A percentile compares a stretch with the other conserved stretches of the same genome.
Evolutionary conservation across 2,329 filamentous ascomycete species (phyloP).

Genomic region (Claviceps fusiformis): DNA sequence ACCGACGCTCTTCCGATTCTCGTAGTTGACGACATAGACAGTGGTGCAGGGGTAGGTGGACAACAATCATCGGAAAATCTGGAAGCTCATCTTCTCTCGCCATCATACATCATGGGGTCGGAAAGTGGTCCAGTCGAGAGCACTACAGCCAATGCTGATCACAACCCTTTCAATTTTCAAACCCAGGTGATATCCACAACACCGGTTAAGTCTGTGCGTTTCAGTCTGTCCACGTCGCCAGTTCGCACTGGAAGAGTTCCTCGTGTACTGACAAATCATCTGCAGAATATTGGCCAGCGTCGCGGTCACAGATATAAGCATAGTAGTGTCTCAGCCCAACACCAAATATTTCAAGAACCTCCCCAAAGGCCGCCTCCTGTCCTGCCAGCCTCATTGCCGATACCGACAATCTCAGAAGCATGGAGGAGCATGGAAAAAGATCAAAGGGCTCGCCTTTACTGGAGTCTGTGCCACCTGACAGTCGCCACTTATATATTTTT

Average conservation of each 20-base stretch:
- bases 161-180: slow-evolving; percentile 88
- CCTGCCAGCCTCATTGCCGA: slow-evolving; percentile 79
- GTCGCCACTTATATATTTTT: slow-evolving; percentile 78
- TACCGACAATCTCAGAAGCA: slow-evolving; percentile 79
- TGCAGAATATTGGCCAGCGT: slow-evolving; percentile 73
- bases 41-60: background rate
- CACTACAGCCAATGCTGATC: slow-evolving; percentile 13
- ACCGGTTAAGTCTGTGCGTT: slow-evolving; percentile 61
- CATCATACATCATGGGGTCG: slow-evolving; percentile 6
- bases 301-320: slow-evolving; percentile 97
- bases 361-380: slow-evolving; percentile 73
- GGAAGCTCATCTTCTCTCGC: slow-evolving; percentile 6
- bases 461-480: slow-evolving; percentile 79
- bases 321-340: slow-evolving; percentile 73
- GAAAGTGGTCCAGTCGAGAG: slow-evolving; percentile 1
- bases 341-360: slow-evolving; percentile 93
- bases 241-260: slow-evolving; percentile 1
- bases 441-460: slow-evolving; percentile 69
- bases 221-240: background rate
- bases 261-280: background rate
- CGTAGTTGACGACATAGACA: slow-evolving; percentile 12
- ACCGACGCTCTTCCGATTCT: slow-evolving; percentile 5
- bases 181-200: slow-evolving; percentile 63
- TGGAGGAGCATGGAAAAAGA: slow-evolving; percentile 81
- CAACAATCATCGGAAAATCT: background rate